Base-by-base conservation (phyloP, 2,329 filamentous ascomycete genomes). In the Davidsoniella eucalypti region DNA sequence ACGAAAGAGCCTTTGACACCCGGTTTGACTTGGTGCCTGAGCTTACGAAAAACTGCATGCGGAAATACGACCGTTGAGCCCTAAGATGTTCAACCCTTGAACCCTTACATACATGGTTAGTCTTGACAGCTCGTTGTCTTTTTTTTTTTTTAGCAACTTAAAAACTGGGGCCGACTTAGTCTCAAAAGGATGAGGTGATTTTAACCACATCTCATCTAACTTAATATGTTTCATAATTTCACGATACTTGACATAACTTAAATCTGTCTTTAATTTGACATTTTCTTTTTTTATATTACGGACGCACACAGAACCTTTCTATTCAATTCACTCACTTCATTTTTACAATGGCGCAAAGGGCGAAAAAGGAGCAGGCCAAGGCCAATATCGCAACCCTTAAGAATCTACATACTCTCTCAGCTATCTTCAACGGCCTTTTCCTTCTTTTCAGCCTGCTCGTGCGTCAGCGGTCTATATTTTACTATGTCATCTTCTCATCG, bases 361-460 rank as follows among this genome's bases (percentile, higher is more conserved):
- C 75, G 51, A 76, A 75, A 61, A 79, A 79, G 58, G 75, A 78
- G 58, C 67, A 68, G 55, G 92, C 92, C 52, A 83, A 82, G 58
- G 78, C 82, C 66, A 96, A 96, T 65, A 71, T 76, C 44, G 70
- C 77, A 33, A 72, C 83, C 41, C 79, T 98, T 44, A 84, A 82
- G 61, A 85, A 80, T 61, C 85, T 92, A 23, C 90, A 94, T 64
- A 69, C 85, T 50, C 82, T 84, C 55, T 81, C 86, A 43, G 69
- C 85, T 54, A 61, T 69, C 56, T 68, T 93, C 61, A 87, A 96
- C 63, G 60, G 64, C 52, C 61, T 87, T 61, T 95, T 90, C 69
- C 70, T 94, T 52, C 61, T 87, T 47, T 73, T 82, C 54, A 78
- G 84, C 63, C 72, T 82, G 58, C 67, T 84, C 62, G 74, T 82